phyloP scores from a whole-genome alignment of 306 rosid species.

The Nissolia schottii region DNA sequence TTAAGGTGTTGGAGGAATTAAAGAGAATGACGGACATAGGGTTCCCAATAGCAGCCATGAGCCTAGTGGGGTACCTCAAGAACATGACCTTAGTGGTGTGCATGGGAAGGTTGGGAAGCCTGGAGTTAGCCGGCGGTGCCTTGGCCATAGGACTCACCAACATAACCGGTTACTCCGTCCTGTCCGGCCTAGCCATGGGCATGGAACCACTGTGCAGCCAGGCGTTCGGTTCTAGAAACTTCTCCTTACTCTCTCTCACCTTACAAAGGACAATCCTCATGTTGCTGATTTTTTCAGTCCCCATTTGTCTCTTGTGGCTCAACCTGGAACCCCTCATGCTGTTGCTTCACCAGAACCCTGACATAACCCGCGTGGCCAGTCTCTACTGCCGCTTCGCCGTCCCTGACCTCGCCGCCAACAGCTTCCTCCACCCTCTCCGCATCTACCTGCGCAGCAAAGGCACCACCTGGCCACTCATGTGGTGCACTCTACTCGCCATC shows the following conservation, averaged over 20 bases:
- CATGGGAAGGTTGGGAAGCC: conserved; percentile 75
- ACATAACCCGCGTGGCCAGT: conserved; percentile 51
- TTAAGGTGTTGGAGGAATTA: conserved; percentile 58
- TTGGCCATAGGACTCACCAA: conserved; percentile 72
- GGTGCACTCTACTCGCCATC: conserved; percentile 51
- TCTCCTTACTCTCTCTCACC: conserved; percentile 41
- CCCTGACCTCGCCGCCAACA: conserved; percentile 64
- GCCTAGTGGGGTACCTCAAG: conserved; percentile 56
- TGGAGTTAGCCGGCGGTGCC: conserved; percentile 65
- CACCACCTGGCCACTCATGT: conserved; percentile 64
- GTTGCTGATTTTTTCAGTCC: conserved; percentile 46
- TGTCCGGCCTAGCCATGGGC: conserved; percentile 67
- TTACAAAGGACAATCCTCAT: conserved; percentile 56
- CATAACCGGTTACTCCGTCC: conserved; percentile 70
- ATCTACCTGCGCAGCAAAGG: conserved; percentile 59
- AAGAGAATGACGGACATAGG: conserved; percentile 52
- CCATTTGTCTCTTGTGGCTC: conserved; percentile 60
- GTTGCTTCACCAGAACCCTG: conserved; percentile 48
- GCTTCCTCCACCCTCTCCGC: conserved; percentile 68
- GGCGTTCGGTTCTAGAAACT: conserved; percentile 58
- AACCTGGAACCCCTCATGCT: conserved; percentile 63
- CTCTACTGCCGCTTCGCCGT: conserved; percentile 61
- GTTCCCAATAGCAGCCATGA: conserved; percentile 60
- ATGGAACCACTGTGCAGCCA: conserved; percentile 74
- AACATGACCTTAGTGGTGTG: conserved; percentile 57